These are phyloP conservation scores for Panicum hallii DNA, from an alignment of 202 grass and related monocot genomes.

Conservation along the genomic window DNA sequence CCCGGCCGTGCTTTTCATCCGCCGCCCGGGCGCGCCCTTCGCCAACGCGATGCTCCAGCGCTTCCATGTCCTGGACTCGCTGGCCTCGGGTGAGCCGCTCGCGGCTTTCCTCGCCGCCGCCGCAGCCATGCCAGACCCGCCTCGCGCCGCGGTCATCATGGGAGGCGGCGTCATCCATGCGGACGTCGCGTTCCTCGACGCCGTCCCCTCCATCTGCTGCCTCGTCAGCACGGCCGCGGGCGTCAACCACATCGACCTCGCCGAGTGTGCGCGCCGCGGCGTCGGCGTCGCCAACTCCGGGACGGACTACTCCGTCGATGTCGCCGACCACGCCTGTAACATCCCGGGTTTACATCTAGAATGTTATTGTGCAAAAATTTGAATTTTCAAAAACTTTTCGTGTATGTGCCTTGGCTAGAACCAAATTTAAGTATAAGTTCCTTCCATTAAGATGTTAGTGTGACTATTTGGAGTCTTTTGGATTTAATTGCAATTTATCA, in stretches of 20 bases:
- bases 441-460: too few species aligned
- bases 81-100: background rate
- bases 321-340: conserved; percentile 50
- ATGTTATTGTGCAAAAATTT: too few species aligned
- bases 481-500: too few species aligned
- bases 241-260: conserved; percentile 61
- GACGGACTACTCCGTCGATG: conserved; percentile 41
- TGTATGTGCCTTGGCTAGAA: too few species aligned
- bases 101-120: conserved; percentile 33
- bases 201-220: conserved; percentile 44
- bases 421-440: too few species aligned
- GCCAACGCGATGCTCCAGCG: background rate
- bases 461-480: too few species aligned
- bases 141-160: conserved; percentile 25
- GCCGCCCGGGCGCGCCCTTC: conserved; percentile 1
- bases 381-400: too few species aligned
- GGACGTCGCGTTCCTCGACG: conserved; percentile 42
- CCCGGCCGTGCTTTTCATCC: conserved; percentile 4
- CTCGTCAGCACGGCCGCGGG: conserved; percentile 44
- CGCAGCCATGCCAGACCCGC: background rate
- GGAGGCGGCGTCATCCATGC: background rate
- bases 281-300: conserved; percentile 56
- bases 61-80: background rate
- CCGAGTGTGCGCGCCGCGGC: conserved; percentile 58
- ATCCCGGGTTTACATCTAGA: too few species aligned